These are phyloP conservation scores for Xylariaceae sp. DNA, from an alignment of 2,329 filamentous ascomycete genomes.

Conservation along the genomic window DNA sequence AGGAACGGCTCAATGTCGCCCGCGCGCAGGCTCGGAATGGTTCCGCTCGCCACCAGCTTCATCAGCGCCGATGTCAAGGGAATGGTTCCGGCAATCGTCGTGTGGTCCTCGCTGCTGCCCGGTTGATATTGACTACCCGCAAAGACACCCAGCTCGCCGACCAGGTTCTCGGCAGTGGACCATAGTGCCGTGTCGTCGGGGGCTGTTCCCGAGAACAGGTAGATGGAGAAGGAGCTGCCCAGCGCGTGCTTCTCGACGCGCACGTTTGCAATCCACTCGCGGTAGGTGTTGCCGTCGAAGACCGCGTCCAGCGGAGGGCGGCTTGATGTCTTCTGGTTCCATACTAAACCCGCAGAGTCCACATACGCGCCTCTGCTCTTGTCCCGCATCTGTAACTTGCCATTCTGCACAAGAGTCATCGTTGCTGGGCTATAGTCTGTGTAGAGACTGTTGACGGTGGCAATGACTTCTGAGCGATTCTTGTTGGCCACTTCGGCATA, in stretches of 20 bases:
- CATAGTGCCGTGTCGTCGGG: constrained; percentile 39
- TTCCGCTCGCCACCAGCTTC: constrained; percentile 30
- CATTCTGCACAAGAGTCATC: constrained; percentile 21
- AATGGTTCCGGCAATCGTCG: constrained; percentile 38
- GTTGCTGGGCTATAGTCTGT: constrained; percentile 37
- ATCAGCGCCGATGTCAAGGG: constrained; percentile 44
- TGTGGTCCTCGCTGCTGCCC: constrained; percentile 24
- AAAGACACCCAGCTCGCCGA: constrained; percentile 55
- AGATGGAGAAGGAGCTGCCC: constrained; percentile 54
- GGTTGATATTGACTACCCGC: constrained; percentile 25
- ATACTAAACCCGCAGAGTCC: constrained; percentile 9
- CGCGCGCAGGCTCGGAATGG: constrained; percentile 30
- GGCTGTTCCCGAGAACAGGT: constrained; percentile 58
- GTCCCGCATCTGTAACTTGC: too few species aligned
- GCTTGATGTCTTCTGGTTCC: constrained; percentile 14
- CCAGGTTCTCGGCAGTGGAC: constrained; percentile 45
- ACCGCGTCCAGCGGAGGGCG: constrained; percentile 24
- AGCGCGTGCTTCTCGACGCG: constrained; percentile 52
- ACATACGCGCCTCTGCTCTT: neutral
- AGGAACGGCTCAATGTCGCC: constrained; percentile 34
- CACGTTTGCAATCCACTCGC: constrained; percentile 64
- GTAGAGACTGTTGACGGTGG: constrained; percentile 54
- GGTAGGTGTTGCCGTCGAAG: constrained; percentile 36
- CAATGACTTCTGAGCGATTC: constrained; percentile 35
- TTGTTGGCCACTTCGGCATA: constrained; percentile 58